A percentile compares a stretch with the other conserved stretches of the same genome.
phyloP scores from a whole-genome alignment of 768 basidiomycete genomes.

The Tricholoma terreum region DNA sequence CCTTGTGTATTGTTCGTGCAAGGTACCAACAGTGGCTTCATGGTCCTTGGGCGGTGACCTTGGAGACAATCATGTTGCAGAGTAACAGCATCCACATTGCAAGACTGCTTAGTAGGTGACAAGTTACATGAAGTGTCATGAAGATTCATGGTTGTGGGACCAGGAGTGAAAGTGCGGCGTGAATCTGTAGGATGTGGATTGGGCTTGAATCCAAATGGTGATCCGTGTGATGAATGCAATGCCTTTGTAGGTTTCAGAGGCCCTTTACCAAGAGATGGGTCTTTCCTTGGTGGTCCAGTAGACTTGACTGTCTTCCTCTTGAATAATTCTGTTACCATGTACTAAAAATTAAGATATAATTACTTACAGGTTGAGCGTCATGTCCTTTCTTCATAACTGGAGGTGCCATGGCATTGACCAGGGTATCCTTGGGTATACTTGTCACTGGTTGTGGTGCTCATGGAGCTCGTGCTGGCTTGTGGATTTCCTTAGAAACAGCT shows the following conservation, averaged over 20 bases:
- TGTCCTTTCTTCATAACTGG: not conserved
- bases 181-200: not conserved
- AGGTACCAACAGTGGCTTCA: not conserved
- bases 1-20: not conserved
- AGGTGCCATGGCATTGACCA: not conserved
- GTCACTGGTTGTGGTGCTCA: not conserved
- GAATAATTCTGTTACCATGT: not conserved
- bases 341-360: not conserved
- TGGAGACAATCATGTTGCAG: not conserved
- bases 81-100: not conserved
- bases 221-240: not conserved
- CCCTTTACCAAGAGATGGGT: slow-evolving; percentile 1
- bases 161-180: not conserved
- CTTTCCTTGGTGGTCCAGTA: not conserved
- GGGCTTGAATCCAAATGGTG: not conserved
- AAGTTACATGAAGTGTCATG: not conserved
- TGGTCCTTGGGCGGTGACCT: not conserved
- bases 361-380: not conserved
- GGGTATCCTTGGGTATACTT: not conserved
- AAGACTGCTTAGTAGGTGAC: not conserved
- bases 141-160: not conserved
- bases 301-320: not conserved
- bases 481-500: not conserved
- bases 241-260: not conserved
- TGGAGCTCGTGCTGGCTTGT: not conserved